Evolutionary conservation across 2,329 filamentous ascomycete species (phyloP).

Genomic region (Byssochlamys sp.): DNA sequence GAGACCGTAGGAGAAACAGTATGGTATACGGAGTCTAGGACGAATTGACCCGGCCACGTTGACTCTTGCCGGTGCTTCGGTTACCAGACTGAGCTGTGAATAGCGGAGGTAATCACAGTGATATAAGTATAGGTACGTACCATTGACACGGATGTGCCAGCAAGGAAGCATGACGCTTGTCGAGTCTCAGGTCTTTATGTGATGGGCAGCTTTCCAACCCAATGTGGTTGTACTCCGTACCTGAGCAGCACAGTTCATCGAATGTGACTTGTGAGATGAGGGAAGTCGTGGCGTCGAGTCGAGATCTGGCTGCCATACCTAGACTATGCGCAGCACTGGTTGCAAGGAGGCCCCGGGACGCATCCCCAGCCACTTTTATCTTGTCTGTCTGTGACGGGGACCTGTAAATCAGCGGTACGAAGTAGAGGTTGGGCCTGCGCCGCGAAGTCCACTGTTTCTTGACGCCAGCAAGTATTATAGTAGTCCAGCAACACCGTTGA

Average conservation of each 20-base stretch:
- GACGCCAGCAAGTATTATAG: neutral
- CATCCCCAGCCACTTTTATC: neutral
- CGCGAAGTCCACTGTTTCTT: neutral
- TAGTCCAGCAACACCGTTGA: slow-evolving; percentile 6
- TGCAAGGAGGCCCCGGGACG: neutral
- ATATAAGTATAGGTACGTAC: neutral
- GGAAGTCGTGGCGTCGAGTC: neutral
- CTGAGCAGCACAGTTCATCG: neutral
- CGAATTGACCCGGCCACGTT: neutral
- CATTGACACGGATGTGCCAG: neutral
- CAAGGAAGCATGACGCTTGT: neutral
- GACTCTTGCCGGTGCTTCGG: neutral
- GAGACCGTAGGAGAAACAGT: neutral
- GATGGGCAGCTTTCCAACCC: neutral
- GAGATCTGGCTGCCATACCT: neutral
- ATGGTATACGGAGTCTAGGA: neutral
- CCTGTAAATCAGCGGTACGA: neutral
- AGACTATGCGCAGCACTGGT: neutral
- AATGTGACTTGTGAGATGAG: neutral
- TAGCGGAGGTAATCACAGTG: neutral
- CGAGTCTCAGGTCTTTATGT: neutral
- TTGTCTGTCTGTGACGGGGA: neutral
- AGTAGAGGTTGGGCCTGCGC: neutral
- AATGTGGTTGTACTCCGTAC: neutral
- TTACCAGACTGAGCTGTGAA: neutral